phyloP scores from a whole-genome alignment of 2,329 filamentous ascomycete genomes.

The Pezicula neosporulosa region DNA sequence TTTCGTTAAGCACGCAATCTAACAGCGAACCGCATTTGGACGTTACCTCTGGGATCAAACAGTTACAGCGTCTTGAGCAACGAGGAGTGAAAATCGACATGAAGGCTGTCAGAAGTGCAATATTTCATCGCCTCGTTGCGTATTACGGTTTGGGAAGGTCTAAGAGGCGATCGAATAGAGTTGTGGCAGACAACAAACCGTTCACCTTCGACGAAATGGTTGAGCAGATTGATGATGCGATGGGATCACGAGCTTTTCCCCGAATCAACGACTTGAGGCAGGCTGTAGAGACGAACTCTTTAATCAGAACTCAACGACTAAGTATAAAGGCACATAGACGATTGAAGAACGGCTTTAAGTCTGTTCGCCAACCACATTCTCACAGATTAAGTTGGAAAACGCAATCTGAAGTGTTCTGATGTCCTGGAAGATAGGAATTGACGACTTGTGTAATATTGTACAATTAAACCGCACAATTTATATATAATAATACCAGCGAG shows the following conservation, averaged over 20 bases:
- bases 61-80: conserved; percentile 21
- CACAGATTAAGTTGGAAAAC: too few relatives aligned
- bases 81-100: conserved; percentile 15
- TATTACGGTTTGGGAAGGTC: conserved; percentile 23
- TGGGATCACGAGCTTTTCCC: conserved; percentile 11
- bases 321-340: neutral
- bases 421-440: too few relatives aligned
- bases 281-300: neutral
- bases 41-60: conserved; percentile 20
- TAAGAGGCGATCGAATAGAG: conserved; percentile 12
- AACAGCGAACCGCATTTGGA: neutral
- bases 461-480: too few relatives aligned
- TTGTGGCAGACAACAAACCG: conserved; percentile 5
- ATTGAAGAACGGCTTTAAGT: conserved; percentile 12
- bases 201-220: conserved; percentile 12
- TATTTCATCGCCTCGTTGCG: conserved; percentile 21
- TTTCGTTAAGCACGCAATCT: neutral
- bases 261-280: neutral
- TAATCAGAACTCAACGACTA: neutral
- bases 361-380: neutral
- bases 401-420: too few relatives aligned
- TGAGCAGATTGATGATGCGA: conserved; percentile 15
- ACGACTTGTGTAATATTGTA: too few relatives aligned
- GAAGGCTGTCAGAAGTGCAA: conserved; percentile 11
- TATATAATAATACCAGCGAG: too few relatives aligned